A percentile compares a stretch with the other conserved stretches of the same genome.
Evolutionary conservation across 306 rosid species (phyloP).

Genomic region (Cucumis cinereus): DNA sequence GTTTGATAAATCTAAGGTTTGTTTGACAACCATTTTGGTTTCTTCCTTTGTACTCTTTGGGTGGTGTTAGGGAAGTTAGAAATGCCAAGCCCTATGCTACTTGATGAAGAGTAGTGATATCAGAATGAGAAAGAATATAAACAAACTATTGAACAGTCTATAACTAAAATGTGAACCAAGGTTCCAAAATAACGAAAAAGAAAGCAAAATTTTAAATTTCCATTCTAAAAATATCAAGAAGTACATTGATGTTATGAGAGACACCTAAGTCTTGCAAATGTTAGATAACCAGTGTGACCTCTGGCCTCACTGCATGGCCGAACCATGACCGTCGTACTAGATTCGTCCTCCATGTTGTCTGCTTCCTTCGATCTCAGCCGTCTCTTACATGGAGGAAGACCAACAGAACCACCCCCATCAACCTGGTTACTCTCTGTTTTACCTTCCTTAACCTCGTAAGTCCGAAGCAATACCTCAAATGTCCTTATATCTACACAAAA

Average conservation of each 20-base stretch:
- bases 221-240: not conserved
- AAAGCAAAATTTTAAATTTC: not conserved
- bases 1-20: too few relatives aligned
- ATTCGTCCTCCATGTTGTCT: slow-evolving; percentile 17
- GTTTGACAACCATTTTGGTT: too few relatives aligned
- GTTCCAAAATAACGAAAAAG: not conserved
- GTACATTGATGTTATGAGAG: slow-evolving; percentile 11
- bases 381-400: slow-evolving; percentile 33
- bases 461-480: slow-evolving; percentile 69
- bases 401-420: not conserved
- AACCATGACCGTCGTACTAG: slow-evolving; percentile 42
- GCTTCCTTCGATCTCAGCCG: not conserved
- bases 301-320: slow-evolving; percentile 61
- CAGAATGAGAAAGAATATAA: not conserved
- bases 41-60: too few relatives aligned
- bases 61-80: not conserved
- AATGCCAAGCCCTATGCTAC: not conserved
- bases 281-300: slow-evolving; percentile 90
- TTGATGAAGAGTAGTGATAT: not conserved
- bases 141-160: not conserved
- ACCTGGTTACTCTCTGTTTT: not conserved
- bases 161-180: not conserved
- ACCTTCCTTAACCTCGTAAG: slow-evolving; percentile 46
- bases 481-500: slow-evolving; percentile 54
- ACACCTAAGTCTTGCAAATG: slow-evolving; percentile 73